A percentile compares a stretch with the other conserved stretches of the same genome.
Conservation (phyloP, 2,329 filamentous ascomycete species). For the Capronia americana region DNA sequence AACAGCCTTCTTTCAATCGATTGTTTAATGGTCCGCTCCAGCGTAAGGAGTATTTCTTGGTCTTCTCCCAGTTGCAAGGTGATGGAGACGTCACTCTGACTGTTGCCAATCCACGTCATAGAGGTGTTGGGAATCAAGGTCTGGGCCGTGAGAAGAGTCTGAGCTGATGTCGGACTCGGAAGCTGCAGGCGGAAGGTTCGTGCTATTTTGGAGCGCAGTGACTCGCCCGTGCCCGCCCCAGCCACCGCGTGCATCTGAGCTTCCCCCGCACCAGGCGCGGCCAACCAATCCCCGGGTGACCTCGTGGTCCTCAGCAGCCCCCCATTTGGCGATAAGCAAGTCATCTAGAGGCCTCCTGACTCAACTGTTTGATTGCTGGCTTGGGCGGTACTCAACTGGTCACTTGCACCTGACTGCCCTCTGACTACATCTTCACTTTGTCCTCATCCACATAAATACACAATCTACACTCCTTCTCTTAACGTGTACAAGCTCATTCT, state of each 20-base stretch:
- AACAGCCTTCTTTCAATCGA: not conserved
- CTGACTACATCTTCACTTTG: constrained; percentile 13
- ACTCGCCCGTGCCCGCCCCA: constrained; percentile 3
- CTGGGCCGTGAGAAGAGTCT: not conserved
- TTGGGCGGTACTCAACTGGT: not conserved
- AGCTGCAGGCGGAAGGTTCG: not conserved
- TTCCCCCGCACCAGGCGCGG: constrained; percentile 4
- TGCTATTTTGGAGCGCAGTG: constrained; percentile 2
- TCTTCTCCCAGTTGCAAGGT: not conserved
- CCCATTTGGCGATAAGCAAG: constrained; percentile 14
- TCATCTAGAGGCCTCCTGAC: constrained; percentile 17
- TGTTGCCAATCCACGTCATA: not conserved
- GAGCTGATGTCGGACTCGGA: not conserved
- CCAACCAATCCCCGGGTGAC: constrained; percentile 5
- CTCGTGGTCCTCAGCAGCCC: not conserved
- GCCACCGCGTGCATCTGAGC: not conserved
- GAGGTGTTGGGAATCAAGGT: not conserved
- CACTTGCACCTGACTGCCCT: constrained; percentile 17
- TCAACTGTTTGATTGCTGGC: constrained; percentile 14
- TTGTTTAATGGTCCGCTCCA: not conserved
- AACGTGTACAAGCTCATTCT: not conserved
- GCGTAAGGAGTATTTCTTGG: not conserved
- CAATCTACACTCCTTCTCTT: not conserved
- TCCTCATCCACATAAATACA: not conserved
- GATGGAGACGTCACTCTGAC: not conserved